Conservation (phyloP, 768 basidiomycete species). For the Panaeolus cyanescens region DNA sequence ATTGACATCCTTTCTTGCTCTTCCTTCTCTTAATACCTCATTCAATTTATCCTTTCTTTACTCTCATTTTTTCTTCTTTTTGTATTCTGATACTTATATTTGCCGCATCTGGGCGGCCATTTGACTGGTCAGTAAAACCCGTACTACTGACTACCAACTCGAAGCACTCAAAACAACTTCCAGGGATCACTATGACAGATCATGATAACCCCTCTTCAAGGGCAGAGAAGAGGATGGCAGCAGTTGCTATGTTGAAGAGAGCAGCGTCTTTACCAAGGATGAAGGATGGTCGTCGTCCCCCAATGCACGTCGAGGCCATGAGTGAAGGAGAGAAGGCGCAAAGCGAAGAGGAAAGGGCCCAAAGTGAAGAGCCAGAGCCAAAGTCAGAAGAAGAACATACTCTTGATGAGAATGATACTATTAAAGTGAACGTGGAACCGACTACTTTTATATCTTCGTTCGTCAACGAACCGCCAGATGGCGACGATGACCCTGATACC, state of each 20-base stretch:
- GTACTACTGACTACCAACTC: constrained; percentile 3
- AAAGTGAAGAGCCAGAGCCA: constrained; percentile 20
- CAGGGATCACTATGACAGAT: constrained; percentile 39
- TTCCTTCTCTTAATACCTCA: background rate
- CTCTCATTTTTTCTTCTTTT: background rate
- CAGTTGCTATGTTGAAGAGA: constrained; percentile 88
- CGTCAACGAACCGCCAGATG: constrained; percentile 18
- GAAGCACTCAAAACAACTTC: constrained; percentile 16
- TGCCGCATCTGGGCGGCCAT: constrained; percentile 14
- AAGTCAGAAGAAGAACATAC: constrained; percentile 12
- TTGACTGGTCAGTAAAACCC: constrained; percentile 14
- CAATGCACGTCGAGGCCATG: constrained; percentile 81
- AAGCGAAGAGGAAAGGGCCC: constrained; percentile 17
- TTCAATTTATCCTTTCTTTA: background rate
- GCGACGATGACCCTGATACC: constrained; percentile 36
- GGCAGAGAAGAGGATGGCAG: constrained; percentile 80
- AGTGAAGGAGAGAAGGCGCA: constrained; percentile 73
- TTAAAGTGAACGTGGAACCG: constrained; percentile 16
- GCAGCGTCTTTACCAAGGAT: constrained; percentile 90
- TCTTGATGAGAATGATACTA: background rate
- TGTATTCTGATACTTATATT: background rate
- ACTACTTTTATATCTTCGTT: constrained; percentile 14
- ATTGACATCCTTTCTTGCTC: background rate
- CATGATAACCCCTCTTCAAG: constrained; percentile 45
- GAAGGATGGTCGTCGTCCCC: constrained; percentile 88